Evolutionary conservation across 2,329 filamentous ascomycete genomes (phyloP), one percentile per base, ranked within the genome.

Genomic region (Pseudocercospora macadamiae): DNA sequence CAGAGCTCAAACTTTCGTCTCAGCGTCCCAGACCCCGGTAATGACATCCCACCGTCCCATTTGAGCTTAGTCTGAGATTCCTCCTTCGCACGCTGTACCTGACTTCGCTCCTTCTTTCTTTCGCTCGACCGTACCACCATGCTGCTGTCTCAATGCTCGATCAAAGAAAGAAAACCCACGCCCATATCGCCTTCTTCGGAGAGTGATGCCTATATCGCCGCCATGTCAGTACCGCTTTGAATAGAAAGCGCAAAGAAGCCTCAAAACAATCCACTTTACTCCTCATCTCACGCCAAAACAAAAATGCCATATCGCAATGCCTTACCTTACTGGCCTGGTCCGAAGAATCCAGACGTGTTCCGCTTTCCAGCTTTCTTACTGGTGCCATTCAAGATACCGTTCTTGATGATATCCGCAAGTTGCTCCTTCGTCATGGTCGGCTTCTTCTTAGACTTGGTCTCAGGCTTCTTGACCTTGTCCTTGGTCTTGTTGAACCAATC

Each of bases 261-360:
- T n/a, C n/a, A n/a, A n/a, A n/a, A n/a, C n/a, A n/a, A n/a, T n/a
- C n/a, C n/a, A n/a, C n/a, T n/a, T n/a, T n/a, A n/a, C n/a, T n/a
- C n/a, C n/a, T n/a, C n/a, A n/a, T n/a, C n/a, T 28, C 42, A 12
- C 23, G 42, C 42, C 21, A 26, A n/a, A 7, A 26, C 9, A 14
- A 28, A 28, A n/a, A n/a, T n/a, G 16, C 3, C 12, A 47, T 16
- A 47, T 47, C 3, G 4, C 7, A 32, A 32, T 32, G 28, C 39
- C 42, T 25, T 47, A 28, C 42, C 42, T 47, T 47, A 47, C 23
- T 47, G 19, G 9, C 26, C 42, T n/a, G 42, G 42, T 47, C 42
- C 42, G 23, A 47, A 47, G 21, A 47, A 47, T 19, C 42, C 42
- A 2, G 42, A 47, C 12, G 10, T 26, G 21, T 21, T 12, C 23